Evolutionary conservation across 345 rosid species (phyloP).

Genomic region (Citrus medica): DNA sequence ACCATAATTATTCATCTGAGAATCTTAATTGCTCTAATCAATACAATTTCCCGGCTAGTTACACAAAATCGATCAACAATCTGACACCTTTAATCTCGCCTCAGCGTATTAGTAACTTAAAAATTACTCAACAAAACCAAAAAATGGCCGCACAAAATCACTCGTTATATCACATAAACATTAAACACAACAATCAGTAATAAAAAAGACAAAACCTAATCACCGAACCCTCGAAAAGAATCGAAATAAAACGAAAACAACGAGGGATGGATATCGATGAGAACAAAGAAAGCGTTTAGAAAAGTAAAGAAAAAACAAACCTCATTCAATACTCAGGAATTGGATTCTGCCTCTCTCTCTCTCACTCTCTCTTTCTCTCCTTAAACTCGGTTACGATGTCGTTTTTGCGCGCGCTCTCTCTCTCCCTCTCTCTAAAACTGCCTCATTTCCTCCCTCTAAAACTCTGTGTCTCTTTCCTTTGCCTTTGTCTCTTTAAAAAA

Average conservation of each 20-base stretch:
- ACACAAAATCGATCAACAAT: not conserved
- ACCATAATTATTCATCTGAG: no score
- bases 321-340: constrained; percentile 8
- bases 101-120: not conserved
- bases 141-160: not conserved
- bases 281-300: not conserved
- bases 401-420: not conserved
- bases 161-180: not conserved
- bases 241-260: not conserved
- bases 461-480: not conserved
- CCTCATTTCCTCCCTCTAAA: not conserved
- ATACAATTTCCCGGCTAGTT: not conserved
- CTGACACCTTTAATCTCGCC: not conserved
- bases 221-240: not conserved
- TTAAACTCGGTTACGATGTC: not conserved
- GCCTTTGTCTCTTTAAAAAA: not conserved
- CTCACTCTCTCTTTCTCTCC: not conserved
- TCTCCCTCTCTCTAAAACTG: not conserved
- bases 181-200: not conserved
- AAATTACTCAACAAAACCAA: not conserved
- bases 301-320: not conserved
- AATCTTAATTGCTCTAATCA: not conserved
- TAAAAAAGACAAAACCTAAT: not conserved
- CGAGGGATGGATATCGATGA: not conserved
- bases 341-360: not conserved